A percentile compares a stretch with the other conserved stretches of the same genome.
phyloP scores from a whole-genome alignment of 306 rosid genomes.

The Fragaria vesca region DNA sequence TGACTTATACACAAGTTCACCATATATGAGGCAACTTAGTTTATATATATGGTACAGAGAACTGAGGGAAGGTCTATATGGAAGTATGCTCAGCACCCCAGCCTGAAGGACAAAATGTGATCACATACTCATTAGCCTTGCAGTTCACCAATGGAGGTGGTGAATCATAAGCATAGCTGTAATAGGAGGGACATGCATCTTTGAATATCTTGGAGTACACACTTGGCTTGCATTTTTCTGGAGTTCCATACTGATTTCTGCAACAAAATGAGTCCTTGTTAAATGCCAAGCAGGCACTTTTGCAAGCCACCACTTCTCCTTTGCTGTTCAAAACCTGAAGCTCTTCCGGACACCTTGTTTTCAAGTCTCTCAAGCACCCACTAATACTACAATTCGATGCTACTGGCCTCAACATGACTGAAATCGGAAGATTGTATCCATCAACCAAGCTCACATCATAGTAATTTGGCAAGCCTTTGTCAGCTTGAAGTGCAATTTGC shows the following conservation, averaged over 20 bases:
- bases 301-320: constrained; percentile 75
- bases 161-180: constrained; percentile 73
- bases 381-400: constrained; percentile 44
- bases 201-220: constrained; percentile 77
- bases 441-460: constrained; percentile 87
- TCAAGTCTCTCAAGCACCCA: constrained; percentile 65
- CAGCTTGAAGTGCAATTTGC: constrained; percentile 59
- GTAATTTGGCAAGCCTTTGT: constrained; percentile 50
- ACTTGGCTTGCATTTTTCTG: constrained; percentile 61
- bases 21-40: no score
- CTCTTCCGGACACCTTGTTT: constrained; percentile 54
- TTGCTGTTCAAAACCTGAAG: constrained; percentile 44
- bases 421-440: constrained; percentile 73
- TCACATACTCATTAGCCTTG: constrained; percentile 42
- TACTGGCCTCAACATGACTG: constrained; percentile 31
- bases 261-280: constrained; percentile 67
- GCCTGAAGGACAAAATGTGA: constrained; percentile 73
- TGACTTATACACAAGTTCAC: no score
- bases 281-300: constrained; percentile 86
- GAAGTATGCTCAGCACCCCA: constrained; percentile 44
- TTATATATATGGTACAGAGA: no score
- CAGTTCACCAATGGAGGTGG: constrained; percentile 68
- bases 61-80: constrained; percentile 6
- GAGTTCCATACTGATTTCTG: constrained; percentile 57
- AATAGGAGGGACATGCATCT: constrained; percentile 70